These are phyloP conservation scores for Botrytis tulipae DNA, from an alignment of 2,329 filamentous ascomycete genomes.

Conservation along the genomic window DNA sequence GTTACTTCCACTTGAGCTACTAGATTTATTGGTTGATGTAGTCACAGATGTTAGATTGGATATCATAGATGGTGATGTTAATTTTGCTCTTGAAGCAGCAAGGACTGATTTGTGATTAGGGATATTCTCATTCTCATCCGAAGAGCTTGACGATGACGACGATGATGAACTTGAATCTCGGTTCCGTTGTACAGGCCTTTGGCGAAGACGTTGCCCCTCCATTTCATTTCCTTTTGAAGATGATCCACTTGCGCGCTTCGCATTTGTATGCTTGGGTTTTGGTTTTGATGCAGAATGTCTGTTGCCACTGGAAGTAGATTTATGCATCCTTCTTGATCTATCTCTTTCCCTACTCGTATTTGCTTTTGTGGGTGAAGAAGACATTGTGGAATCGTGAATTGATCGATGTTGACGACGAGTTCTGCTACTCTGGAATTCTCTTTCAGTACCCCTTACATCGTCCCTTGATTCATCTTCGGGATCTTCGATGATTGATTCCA, in stretches of 20 bases:
- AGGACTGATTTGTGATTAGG: conserved; percentile 32
- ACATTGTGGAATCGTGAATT: conserved; percentile 27
- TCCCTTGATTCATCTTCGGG: conserved; percentile 33
- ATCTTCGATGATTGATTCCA: conserved; percentile 35
- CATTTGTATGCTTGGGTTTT: conserved; percentile 28
- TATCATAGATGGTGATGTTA: conserved; percentile 39
- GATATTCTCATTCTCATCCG: conserved; percentile 30
- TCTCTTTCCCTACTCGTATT: conserved; percentile 32
- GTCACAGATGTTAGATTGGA: conserved; percentile 38
- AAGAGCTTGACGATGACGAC: conserved; percentile 28
- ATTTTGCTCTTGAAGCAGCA: conserved; percentile 30
- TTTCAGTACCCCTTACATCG: conserved; percentile 26
- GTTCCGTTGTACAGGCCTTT: conserved; percentile 26
- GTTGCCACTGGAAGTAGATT: conserved; percentile 24
- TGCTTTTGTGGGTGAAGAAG: conserved; percentile 27
- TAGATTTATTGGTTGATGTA: conserved; percentile 39
- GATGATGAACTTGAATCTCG: conserved; percentile 29
- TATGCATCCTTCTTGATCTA: conserved; percentile 28
- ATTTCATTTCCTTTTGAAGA: conserved; percentile 25
- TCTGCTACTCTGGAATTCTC: conserved; percentile 22
- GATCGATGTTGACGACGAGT: conserved; percentile 23
- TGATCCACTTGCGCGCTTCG: conserved; percentile 25
- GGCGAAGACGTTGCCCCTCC: conserved; percentile 25
- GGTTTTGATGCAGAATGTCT: conserved; percentile 27
- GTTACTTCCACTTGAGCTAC: conserved; percentile 44